Conservation (phyloP, 371 early-diverging fungal species). For the Dinochytrium kinnereticum region DNA sequence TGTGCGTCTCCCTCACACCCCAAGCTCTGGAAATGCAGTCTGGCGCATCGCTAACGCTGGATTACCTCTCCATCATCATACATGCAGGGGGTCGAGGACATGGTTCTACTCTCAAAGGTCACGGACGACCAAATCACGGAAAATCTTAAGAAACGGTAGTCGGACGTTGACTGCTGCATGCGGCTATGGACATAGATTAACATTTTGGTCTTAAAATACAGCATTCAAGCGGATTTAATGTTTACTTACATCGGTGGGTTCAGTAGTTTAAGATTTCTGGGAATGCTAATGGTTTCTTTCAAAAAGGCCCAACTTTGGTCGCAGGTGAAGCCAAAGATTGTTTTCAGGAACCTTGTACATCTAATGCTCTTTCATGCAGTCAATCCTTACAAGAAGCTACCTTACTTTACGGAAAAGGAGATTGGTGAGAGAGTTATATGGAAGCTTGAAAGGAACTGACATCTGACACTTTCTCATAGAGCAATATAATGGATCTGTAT, state of each 20-base stretch:
- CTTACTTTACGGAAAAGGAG: conserved; percentile 61
- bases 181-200: not conserved
- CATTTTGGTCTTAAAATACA: too few relatives aligned
- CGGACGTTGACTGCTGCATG: conserved; percentile 11
- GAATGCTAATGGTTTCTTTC: not conserved
- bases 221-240: conserved; percentile 58
- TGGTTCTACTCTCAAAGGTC: conserved; percentile 60
- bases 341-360: not conserved
- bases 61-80: not conserved
- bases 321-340: too few relatives aligned
- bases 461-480: conserved; percentile 29
- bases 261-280: not conserved
- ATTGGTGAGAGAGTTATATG: conserved; percentile 42
- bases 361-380: conserved; percentile 30
- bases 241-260: conserved; percentile 58
- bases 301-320: conserved; percentile 57
- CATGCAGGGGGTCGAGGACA: conserved; percentile 57
- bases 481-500: conserved; percentile 50
- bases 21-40: conserved; percentile 10
- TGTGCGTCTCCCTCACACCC: conserved; percentile 26
- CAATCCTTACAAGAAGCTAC: conserved; percentile 63
- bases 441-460: too few relatives aligned
- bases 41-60: not conserved
- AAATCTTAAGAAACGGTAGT: conserved; percentile 58
- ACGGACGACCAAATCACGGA: conserved; percentile 62